phyloP scores from a whole-genome alignment of 2,329 filamentous ascomycete species.

The Hymenoscyphus scutula region DNA sequence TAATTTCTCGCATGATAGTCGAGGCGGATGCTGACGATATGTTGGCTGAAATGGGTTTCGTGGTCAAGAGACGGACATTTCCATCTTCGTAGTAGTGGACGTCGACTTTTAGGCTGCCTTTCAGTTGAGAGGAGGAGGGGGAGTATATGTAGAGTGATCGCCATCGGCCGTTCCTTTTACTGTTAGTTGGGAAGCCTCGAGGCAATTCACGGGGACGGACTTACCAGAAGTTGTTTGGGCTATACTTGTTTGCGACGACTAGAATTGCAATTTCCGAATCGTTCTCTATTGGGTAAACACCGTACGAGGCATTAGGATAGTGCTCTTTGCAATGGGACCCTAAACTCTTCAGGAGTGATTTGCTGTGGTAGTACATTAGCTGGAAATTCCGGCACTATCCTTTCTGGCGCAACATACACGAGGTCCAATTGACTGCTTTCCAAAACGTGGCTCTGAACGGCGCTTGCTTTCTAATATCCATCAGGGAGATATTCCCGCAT shows the following conservation, averaged over 20 bases:
- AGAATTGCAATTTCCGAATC: conserved; percentile 76
- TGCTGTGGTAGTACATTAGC: conserved; percentile 48
- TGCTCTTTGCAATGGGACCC: conserved; percentile 79
- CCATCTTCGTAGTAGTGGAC: conserved; percentile 99
- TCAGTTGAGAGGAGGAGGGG: conserved; percentile 65
- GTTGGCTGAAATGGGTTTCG: conserved; percentile 66
- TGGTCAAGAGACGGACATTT: conserved; percentile 91
- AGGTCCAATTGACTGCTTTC: conserved; percentile 76
- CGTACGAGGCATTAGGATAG: conserved; percentile 77
- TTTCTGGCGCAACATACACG: conserved; percentile 56
- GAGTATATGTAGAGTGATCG: conserved; percentile 81
- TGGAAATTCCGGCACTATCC: background rate
- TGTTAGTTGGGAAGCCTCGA: conserved; percentile 8
- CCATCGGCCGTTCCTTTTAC: conserved; percentile 86
- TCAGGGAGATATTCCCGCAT: conserved; percentile 17
- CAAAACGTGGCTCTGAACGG: conserved; percentile 72
- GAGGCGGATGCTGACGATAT: conserved; percentile 59
- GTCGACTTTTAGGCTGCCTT: conserved; percentile 84
- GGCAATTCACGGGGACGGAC: background rate
- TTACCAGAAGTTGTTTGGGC: conserved; percentile 95
- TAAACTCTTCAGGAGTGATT: conserved; percentile 79
- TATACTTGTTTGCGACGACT: conserved; percentile 94
- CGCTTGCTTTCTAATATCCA: conserved; percentile 70
- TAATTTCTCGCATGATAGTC: conserved; percentile 71
- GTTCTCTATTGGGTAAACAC: conserved; percentile 76